Percentiles rank a stretch among this genome's conserved stretches.
Evolutionary conservation across 106 monocot genomes (phyloP).

Genomic region (Dendrobium nobile): DNA sequence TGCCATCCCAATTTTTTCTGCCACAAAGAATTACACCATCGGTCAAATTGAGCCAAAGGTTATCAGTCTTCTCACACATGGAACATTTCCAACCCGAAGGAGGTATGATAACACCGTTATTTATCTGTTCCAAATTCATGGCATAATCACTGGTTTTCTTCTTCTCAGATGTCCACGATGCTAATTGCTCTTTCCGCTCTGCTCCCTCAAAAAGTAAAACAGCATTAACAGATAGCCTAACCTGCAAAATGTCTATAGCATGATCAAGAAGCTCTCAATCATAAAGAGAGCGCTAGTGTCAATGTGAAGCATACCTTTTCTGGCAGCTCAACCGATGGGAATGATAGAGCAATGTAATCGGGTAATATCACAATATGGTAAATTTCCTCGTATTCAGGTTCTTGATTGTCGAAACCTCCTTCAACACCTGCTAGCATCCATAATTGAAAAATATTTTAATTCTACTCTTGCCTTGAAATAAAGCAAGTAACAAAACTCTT

Average conservation of each 20-base stretch:
- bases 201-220: slow-evolving; percentile 78
- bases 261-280: neutral
- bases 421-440: slow-evolving; percentile 60
- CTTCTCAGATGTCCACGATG: slow-evolving; percentile 89
- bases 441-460: slow-evolving; percentile 4
- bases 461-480: neutral
- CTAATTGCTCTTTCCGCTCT: slow-evolving; percentile 73
- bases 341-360: slow-evolving; percentile 69
- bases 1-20: slow-evolving; percentile 90
- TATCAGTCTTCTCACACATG: slow-evolving; percentile 89
- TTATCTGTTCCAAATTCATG: slow-evolving; percentile 65
- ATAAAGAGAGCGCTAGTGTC: neutral
- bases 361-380: slow-evolving; percentile 72
- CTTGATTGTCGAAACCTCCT: slow-evolving; percentile 88
- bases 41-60: slow-evolving; percentile 97
- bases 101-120: slow-evolving; percentile 70
- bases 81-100: slow-evolving; percentile 92
- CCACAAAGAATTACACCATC: slow-evolving; percentile 96
- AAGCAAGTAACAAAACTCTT: slow-evolving; percentile 1
- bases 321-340: slow-evolving; percentile 91
- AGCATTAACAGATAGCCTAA: slow-evolving; percentile 83
- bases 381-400: slow-evolving; percentile 82
- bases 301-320: slow-evolving; percentile 59
- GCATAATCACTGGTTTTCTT: slow-evolving; percentile 80
- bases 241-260: slow-evolving; percentile 31